Conservation (phyloP, 2,329 filamentous ascomycete species). For the Talaromyces piceae region DNA sequence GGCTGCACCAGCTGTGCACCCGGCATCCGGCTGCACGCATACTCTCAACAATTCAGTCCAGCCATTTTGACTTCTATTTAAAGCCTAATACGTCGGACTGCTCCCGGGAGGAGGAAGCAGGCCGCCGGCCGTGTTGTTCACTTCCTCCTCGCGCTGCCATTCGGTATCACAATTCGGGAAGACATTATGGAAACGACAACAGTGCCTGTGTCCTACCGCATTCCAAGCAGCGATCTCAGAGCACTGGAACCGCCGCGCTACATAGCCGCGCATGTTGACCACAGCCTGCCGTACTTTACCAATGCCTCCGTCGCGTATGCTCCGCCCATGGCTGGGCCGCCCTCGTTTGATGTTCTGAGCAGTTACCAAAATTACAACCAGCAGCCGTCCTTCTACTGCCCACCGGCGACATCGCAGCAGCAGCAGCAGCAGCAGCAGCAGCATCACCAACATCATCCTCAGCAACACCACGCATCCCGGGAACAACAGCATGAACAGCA, state of each 20-base stretch:
- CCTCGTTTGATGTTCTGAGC: constrained; percentile 24
- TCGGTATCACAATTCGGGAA: not conserved
- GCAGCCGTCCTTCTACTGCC: constrained; percentile 21
- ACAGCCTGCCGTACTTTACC: constrained; percentile 31
- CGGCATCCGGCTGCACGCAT: too few relatives aligned
- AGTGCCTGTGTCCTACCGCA: constrained; percentile 35
- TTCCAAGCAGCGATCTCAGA: constrained; percentile 30
- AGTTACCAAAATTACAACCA: constrained; percentile 26
- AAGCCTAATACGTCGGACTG: not conserved
- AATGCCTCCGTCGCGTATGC: constrained; percentile 30
- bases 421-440: not conserved
- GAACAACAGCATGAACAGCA: constrained; percentile 1
- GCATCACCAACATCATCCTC: not conserved
- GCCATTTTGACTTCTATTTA: too few relatives aligned
- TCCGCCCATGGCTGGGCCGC: constrained; percentile 26
- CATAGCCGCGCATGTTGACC: constrained; percentile 26
- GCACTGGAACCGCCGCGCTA: constrained; percentile 30
- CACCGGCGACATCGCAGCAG: not conserved
- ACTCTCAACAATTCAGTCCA: too few relatives aligned
- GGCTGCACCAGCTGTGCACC: too few relatives aligned
- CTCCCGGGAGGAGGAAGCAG: not conserved
- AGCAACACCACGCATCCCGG: too few relatives aligned
- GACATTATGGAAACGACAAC: constrained; percentile 33
- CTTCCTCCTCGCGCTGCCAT: not conserved
- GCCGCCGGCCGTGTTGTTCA: not conserved